Evolutionary conservation across 2,329 filamentous ascomycete species (phyloP).

Genomic region (Colletotrichum chlorophyti): DNA sequence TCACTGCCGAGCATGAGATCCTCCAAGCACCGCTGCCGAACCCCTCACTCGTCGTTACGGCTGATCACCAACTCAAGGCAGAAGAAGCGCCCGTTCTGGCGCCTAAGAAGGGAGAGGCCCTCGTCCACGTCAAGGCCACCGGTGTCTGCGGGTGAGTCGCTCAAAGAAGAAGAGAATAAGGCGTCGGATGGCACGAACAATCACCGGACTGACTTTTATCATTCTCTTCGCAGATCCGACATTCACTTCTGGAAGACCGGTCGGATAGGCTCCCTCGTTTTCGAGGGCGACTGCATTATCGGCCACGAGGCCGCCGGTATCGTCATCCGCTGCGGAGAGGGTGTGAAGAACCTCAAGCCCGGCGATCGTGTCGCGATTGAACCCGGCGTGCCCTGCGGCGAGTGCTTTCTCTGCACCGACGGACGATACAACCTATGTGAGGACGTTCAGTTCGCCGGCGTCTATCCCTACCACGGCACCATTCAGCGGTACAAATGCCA

Average conservation of each 20-base stretch:
- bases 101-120: slow-evolving; percentile 60
- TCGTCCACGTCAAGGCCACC: slow-evolving; percentile 67
- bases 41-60: slow-evolving; percentile 65
- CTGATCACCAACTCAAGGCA: slow-evolving; percentile 63
- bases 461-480: slow-evolving; percentile 66
- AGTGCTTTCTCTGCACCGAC: slow-evolving; percentile 64
- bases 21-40: slow-evolving; percentile 47
- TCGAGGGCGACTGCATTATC: slow-evolving; percentile 69
- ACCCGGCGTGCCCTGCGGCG: slow-evolving; percentile 68
- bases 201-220: slow-evolving; percentile 1
- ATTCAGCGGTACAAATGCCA: slow-evolving; percentile 69
- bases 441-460: slow-evolving; percentile 66
- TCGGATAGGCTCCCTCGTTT: slow-evolving; percentile 66
- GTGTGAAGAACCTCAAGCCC: slow-evolving; percentile 58
- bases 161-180: no score
- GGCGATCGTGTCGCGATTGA: slow-evolving; percentile 73
- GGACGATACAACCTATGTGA: slow-evolving; percentile 71
- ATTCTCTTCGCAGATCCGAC: slow-evolving; percentile 56
- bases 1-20: slow-evolving; percentile 8
- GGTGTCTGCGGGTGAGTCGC: slow-evolving; percentile 65
- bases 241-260: slow-evolving; percentile 74
- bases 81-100: slow-evolving; percentile 63
- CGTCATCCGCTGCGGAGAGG: slow-evolving; percentile 62
- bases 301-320: slow-evolving; percentile 70
- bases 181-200: no score